Percentiles rank a stretch among this genome's conserved stretches.
phyloP scores from a whole-genome alignment of 1,139 yeast species.

The Candida sanyaensis region DNA sequence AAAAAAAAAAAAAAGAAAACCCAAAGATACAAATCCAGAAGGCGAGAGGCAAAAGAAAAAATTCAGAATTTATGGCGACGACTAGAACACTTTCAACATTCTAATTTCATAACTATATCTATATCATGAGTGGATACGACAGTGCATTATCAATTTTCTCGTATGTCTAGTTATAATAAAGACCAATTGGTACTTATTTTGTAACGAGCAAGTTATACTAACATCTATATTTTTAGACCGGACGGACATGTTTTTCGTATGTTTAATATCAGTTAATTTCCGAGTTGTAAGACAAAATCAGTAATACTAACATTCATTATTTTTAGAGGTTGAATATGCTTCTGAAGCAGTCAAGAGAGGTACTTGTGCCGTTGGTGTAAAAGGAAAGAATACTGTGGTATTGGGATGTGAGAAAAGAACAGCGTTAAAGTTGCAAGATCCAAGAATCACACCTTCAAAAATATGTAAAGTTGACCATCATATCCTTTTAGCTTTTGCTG shows the following conservation, averaged over 20 bases:
- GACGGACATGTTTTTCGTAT: conserved; percentile 97
- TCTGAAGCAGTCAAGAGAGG: conserved; percentile 98
- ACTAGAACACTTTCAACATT: not conserved
- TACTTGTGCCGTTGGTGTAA: conserved; percentile 96
- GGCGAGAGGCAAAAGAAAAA: not conserved
- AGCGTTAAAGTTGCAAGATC: conserved; percentile 92
- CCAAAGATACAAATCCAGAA: not conserved
- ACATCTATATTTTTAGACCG: conserved; percentile 56
- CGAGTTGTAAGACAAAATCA: not conserved
- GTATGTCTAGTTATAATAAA: conserved; percentile 44
- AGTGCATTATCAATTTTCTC: conserved; percentile 97
- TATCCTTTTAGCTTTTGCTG: conserved; percentile 92
- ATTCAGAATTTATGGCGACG: not conserved
- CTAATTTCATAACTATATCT: conserved; percentile 3
- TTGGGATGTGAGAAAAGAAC: conserved; percentile 97
- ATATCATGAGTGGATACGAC: conserved; percentile 92
- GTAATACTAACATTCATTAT: conserved; percentile 20
- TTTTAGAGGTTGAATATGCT: conserved; percentile 88
- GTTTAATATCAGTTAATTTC: conserved; percentile 21
- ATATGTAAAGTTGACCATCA: conserved; percentile 91
- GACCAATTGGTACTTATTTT: too few species aligned
- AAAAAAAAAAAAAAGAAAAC: not conserved
- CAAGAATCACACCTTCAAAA: conserved; percentile 93
- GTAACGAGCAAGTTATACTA: conserved; percentile 14
- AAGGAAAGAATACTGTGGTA: conserved; percentile 86